A percentile compares a stretch with the other conserved stretches of the same genome.
Conservation (phyloP, 2,329 filamentous ascomycete species). For the Trichophaea hybrida region DNA sequence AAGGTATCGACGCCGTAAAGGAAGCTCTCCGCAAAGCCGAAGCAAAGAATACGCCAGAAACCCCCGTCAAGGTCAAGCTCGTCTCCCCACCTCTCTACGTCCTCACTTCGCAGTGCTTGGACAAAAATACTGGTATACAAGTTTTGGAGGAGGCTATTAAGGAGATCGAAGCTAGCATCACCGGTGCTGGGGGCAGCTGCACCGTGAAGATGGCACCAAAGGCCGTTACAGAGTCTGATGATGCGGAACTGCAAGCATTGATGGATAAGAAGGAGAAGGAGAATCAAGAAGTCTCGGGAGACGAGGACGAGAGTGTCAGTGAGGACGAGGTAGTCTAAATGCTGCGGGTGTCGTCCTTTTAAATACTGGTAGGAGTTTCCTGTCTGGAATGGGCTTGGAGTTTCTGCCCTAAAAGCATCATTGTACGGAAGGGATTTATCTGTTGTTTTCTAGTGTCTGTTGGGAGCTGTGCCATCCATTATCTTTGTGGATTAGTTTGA, state of each 20-base stretch:
- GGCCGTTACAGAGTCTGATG: constrained; percentile 96
- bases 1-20: constrained; percentile 98
- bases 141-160: constrained; percentile 78
- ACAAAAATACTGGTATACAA: constrained; percentile 75
- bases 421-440: too few relatives aligned
- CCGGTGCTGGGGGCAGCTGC: constrained; percentile 60
- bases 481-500: too few relatives aligned
- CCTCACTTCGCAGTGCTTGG: constrained; percentile 83
- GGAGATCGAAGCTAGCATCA: constrained; percentile 71
- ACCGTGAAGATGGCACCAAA: constrained; percentile 97
- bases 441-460: too few relatives aligned
- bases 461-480: too few relatives aligned
- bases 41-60: constrained; percentile 79
- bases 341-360: neutral
- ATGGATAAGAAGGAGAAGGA: constrained; percentile 94
- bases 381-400: neutral
- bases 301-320: constrained; percentile 90
- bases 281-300: constrained; percentile 92
- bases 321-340: constrained; percentile 51
- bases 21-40: constrained; percentile 79
- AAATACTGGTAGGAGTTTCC: neutral
- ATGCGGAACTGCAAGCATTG: constrained; percentile 87
- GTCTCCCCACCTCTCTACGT: constrained; percentile 97
- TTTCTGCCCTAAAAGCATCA: too few relatives aligned
- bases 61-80: constrained; percentile 93